Evolutionary conservation across 2,329 filamentous ascomycete species (phyloP).

Genomic region (Fusarium denticulatum): DNA sequence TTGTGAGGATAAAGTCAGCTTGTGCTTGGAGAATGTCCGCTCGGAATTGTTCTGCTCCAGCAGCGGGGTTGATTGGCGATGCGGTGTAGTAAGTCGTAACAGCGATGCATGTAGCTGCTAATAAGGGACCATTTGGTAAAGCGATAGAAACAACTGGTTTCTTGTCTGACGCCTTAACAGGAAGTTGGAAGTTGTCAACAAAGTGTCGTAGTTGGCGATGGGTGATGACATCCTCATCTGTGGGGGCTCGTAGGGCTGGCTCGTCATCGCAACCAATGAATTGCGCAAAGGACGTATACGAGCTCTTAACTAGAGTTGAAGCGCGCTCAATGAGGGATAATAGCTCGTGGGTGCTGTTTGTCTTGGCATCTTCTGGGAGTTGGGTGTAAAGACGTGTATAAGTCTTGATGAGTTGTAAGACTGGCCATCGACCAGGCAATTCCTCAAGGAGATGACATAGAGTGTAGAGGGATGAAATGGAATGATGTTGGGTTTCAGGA

Average conservation of each 20-base stretch:
- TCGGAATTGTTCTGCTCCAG: conserved; percentile 8
- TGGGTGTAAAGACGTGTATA: not conserved
- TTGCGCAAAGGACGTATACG: not conserved
- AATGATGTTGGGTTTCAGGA: not conserved
- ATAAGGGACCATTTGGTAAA: not conserved
- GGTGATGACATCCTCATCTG: not conserved
- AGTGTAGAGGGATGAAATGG: not conserved
- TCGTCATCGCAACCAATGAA: not conserved
- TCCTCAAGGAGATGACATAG: not conserved
- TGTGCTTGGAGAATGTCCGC: conserved; percentile 5
- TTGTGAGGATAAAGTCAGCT: not conserved
- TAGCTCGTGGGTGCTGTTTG: not conserved
- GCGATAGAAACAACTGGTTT: not conserved
- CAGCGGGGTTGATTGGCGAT: conserved; percentile 9
- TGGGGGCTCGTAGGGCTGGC: not conserved
- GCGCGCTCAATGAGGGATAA: not conserved
- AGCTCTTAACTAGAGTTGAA: not conserved
- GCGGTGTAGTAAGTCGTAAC: conserved; percentile 9
- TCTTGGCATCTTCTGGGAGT: not conserved
- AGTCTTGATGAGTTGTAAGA: conserved; percentile 1
- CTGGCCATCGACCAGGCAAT: not conserved
- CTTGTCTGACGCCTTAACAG: fast-evolving
- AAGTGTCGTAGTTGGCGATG: not conserved
- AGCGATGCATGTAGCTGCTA: conserved; percentile 11
- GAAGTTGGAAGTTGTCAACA: not conserved